Evolutionary conservation across 2,329 filamentous ascomycete species (phyloP).

Genomic region (Orbilia quercus): DNA sequence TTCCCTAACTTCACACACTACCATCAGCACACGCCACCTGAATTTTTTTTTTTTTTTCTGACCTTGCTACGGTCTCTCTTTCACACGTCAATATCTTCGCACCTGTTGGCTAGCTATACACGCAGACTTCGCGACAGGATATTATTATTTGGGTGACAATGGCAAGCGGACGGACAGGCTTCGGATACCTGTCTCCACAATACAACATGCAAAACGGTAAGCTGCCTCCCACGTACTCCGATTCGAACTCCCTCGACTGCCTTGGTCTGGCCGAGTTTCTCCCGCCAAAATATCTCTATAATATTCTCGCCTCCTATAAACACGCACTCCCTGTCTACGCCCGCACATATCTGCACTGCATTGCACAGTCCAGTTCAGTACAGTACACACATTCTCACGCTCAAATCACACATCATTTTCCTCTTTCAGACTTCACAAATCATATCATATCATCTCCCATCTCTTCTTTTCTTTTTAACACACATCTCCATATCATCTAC

Average conservation of each 20-base stretch:
- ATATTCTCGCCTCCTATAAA: slow-evolving; percentile 51
- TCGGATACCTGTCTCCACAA: slow-evolving; percentile 56
- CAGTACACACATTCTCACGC: slow-evolving; percentile 21
- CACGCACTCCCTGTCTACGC: not conserved
- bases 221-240: slow-evolving; percentile 33
- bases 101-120: slow-evolving; percentile 51
- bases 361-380: not conserved
- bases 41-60: slow-evolving; percentile 50
- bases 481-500: not conserved
- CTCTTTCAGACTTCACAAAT: no score
- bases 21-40: slow-evolving; percentile 46
- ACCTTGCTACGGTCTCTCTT: slow-evolving; percentile 51
- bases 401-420: no score
- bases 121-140: slow-evolving; percentile 51
- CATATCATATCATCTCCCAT: no score
- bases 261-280: slow-evolving; percentile 21
- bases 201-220: slow-evolving; percentile 56
- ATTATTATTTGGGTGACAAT: slow-evolving; percentile 55
- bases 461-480: not conserved
- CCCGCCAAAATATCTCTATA: slow-evolving; percentile 50
- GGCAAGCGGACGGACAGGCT: slow-evolving; percentile 56
- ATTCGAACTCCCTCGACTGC: slow-evolving; percentile 11
- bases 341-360: slow-evolving; percentile 15
- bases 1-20: slow-evolving; percentile 37
- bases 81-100: slow-evolving; percentile 54